phyloP scores from a whole-genome alignment of 495 filamentous ascomycete genomes.

The Saxophila tyrrhenica region DNA sequence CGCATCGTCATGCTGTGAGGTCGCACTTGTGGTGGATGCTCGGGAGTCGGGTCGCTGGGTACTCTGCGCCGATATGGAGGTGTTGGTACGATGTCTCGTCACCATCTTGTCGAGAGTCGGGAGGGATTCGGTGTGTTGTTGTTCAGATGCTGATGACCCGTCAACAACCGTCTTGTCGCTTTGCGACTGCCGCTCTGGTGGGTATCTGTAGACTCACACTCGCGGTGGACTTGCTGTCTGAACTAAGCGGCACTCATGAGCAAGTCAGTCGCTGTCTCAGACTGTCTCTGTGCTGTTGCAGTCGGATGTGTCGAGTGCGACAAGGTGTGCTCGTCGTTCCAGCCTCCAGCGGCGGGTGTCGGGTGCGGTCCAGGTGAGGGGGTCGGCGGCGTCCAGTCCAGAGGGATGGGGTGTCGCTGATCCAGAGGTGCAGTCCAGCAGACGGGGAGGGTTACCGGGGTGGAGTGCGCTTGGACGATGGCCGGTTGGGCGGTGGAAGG shows the following conservation, averaged over 20 bases:
- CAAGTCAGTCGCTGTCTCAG: no score
- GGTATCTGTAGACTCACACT: no score
- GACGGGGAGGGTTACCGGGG: no score
- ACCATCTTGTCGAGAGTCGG: background rate
- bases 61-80: constrained; percentile 33
- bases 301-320: background rate
- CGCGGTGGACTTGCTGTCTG: no score
- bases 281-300: background rate
- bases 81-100: constrained; percentile 40
- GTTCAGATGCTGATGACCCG: background rate
- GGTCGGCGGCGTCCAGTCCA: background rate
- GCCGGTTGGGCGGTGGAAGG: background rate
- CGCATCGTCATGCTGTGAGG: constrained; percentile 8
- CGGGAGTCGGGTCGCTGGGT: constrained; percentile 61
- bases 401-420: background rate
- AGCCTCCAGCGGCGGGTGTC: background rate
- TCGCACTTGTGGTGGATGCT: constrained; percentile 67
- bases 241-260: no score
- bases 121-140: background rate
- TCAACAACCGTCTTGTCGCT: background rate
- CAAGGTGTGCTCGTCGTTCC: no score
- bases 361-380: background rate
- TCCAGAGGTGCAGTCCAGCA: background rate
- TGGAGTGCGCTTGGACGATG: background rate
- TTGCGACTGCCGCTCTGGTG: background rate